Evolutionary conservation across 768 basidiomycete genomes (phyloP).

Genomic region (Boletus fagicola): DNA sequence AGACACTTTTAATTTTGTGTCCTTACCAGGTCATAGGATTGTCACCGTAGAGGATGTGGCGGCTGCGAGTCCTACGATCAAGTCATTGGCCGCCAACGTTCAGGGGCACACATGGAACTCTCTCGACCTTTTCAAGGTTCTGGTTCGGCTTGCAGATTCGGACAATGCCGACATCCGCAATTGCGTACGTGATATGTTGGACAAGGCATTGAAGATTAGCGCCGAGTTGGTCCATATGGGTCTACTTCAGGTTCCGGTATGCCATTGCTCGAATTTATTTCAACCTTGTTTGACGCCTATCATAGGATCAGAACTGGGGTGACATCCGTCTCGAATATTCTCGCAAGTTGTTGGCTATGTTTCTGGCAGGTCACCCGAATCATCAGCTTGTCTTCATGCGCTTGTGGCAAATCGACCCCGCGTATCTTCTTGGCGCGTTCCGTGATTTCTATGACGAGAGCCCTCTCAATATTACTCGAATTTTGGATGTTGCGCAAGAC

Average conservation of each 20-base stretch:
- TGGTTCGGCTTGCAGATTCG: slow-evolving; percentile 76
- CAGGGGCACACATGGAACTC: slow-evolving; percentile 96
- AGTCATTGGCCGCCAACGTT: slow-evolving; percentile 83
- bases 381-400: slow-evolving; percentile 97
- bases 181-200: slow-evolving; percentile 86
- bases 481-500: slow-evolving; percentile 93
- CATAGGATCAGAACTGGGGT: slow-evolving; percentile 79
- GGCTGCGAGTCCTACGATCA: slow-evolving; percentile 85
- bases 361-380: slow-evolving; percentile 89
- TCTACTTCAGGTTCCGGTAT: slow-evolving; percentile 82
- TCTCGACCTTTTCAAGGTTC: slow-evolving; percentile 81
- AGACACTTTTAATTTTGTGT: slow-evolving; percentile 91
- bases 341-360: slow-evolving; percentile 81
- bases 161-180: slow-evolving; percentile 68
- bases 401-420: slow-evolving; percentile 87
- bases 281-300: neutral
- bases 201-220: slow-evolving; percentile 90
- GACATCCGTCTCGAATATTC: slow-evolving; percentile 86
- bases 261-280: slow-evolving; percentile 31
- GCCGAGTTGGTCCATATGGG: slow-evolving; percentile 95
- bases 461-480: slow-evolving; percentile 89
- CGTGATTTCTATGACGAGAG: slow-evolving; percentile 90
- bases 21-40: slow-evolving; percentile 76
- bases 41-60: slow-evolving; percentile 89
- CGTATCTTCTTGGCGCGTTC: slow-evolving; percentile 84